These are phyloP conservation scores for Colletotrichum sp. DNA, from an alignment of 2,329 filamentous ascomycete genomes.

Conservation along the genomic window DNA sequence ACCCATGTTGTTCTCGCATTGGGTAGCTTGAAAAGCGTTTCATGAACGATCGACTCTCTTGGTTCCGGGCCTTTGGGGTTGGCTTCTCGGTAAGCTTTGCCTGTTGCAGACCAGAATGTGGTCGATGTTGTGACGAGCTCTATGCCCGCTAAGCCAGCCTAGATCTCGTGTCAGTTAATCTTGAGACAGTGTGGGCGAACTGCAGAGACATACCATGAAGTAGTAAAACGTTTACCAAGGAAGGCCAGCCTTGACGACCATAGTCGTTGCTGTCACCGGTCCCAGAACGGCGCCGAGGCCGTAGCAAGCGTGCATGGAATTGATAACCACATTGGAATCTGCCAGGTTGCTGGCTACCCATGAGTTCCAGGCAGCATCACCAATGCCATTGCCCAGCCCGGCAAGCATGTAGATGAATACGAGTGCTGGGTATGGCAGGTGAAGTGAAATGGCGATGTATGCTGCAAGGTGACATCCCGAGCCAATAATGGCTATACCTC, in stretches of 20 bases:
- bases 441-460: slow-evolving; percentile 68
- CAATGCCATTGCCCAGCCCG: slow-evolving; percentile 74
- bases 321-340: slow-evolving; percentile 73
- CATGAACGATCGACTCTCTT: background rate
- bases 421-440: slow-evolving; percentile 72
- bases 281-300: slow-evolving; percentile 73
- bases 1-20: slow-evolving; percentile 62
- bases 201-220: slow-evolving; percentile 59
- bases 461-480: slow-evolving; percentile 67
- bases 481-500: slow-evolving; percentile 71
- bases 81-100: slow-evolving; percentile 55
- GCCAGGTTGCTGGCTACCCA: slow-evolving; percentile 71
- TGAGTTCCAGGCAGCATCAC: slow-evolving; percentile 64
- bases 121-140: slow-evolving; percentile 57
- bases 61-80: background rate
- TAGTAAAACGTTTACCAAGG: slow-evolving; percentile 80
- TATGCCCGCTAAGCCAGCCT: slow-evolving; percentile 56
- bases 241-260: slow-evolving; percentile 65
- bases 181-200: background rate
- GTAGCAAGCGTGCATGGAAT: slow-evolving; percentile 74
- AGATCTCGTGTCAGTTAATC: background rate
- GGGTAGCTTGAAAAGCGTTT: background rate
- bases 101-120: slow-evolving; percentile 70
- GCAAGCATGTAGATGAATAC: slow-evolving; percentile 70
- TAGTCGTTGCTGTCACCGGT: slow-evolving; percentile 73